phyloP scores from a whole-genome alignment of 495 filamentous ascomycete species.

The Neurospora sublineolata region DNA sequence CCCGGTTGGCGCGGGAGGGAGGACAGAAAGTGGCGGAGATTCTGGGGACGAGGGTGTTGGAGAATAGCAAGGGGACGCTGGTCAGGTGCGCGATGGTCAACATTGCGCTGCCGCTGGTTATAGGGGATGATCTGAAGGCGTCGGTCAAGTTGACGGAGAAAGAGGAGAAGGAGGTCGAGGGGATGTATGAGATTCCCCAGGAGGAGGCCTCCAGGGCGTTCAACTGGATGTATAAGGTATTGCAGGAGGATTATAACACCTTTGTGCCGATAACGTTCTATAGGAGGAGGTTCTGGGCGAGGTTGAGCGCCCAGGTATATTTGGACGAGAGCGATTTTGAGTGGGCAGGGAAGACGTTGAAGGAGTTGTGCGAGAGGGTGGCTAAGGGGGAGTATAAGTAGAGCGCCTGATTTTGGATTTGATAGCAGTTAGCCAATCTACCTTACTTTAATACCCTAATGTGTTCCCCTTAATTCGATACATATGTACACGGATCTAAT shows the following conservation, averaged over 20 bases:
- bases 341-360: slow-evolving; percentile 50
- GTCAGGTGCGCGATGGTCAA: slow-evolving; percentile 49
- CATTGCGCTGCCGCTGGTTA: slow-evolving; percentile 54
- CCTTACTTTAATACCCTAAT: not conserved
- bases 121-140: slow-evolving; percentile 6
- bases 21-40: slow-evolving; percentile 45
- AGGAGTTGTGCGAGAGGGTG: slow-evolving; percentile 50
- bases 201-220: slow-evolving; percentile 27
- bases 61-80: slow-evolving; percentile 40
- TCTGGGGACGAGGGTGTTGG: slow-evolving; percentile 61
- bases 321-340: slow-evolving; percentile 68
- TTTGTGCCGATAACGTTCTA: slow-evolving; percentile 56
- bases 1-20: slow-evolving; percentile 45
- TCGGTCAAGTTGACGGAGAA: slow-evolving; percentile 2
- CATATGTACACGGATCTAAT: not conserved
- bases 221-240: slow-evolving; percentile 44
- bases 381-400: slow-evolving; percentile 39
- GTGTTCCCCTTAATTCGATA: not conserved
- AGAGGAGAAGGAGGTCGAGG: slow-evolving; percentile 12
- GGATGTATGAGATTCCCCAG: slow-evolving; percentile 19
- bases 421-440: not conserved
- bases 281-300: slow-evolving; percentile 49
- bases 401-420: not conserved
- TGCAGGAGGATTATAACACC: slow-evolving; percentile 53
- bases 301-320: slow-evolving; percentile 73